Evolutionary conservation across 805 yeast species (phyloP).

Genomic region (Komagataella mondaviorum): DNA sequence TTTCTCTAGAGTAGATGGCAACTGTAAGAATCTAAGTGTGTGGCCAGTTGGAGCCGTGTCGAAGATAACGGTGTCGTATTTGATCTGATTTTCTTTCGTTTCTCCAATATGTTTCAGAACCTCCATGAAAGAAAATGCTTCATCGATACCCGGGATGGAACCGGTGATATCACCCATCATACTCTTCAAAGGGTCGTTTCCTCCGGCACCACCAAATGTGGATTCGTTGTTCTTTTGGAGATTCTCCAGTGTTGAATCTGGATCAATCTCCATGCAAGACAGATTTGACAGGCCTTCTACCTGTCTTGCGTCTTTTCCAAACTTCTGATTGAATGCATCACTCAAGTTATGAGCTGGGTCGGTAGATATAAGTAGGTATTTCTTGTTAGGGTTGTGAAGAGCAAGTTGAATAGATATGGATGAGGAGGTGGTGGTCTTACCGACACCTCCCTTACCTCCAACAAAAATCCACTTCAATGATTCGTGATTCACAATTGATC

Average conservation of each 20-base stretch:
- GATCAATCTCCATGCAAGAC: slow-evolving; percentile 98
- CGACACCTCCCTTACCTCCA: slow-evolving; percentile 99
- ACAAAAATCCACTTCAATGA: slow-evolving; percentile 92
- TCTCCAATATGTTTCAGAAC: slow-evolving; percentile 94
- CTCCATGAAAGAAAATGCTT: slow-evolving; percentile 95
- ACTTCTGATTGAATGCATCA: slow-evolving; percentile 97
- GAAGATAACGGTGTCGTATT: slow-evolving; percentile 81
- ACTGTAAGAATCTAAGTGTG: slow-evolving; percentile 85
- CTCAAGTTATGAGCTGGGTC: slow-evolving; percentile 98
- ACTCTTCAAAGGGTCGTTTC: slow-evolving; percentile 49
- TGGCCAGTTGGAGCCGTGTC: slow-evolving; percentile 99
- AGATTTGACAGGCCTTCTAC: slow-evolving; percentile 83
- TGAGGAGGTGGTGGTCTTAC: slow-evolving; percentile 95
- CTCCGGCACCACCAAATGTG: slow-evolving; percentile 32
- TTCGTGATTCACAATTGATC: slow-evolving; percentile 48
- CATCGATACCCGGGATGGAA: slow-evolving; percentile 96
- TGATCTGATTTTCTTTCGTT: slow-evolving; percentile 22
- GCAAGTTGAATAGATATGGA: slow-evolving; percentile 94
- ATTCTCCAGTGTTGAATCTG: slow-evolving; percentile 86
- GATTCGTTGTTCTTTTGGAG: slow-evolving; percentile 48
- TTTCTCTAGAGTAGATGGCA: slow-evolving; percentile 86
- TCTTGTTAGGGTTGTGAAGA: slow-evolving; percentile 60
- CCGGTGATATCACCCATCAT: slow-evolving; percentile 87
- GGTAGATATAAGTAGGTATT: slow-evolving; percentile 82
- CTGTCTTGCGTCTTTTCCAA: slow-evolving; percentile 90